Conservation (phyloP, 306 rosid species). For the Sindora glabra region DNA sequence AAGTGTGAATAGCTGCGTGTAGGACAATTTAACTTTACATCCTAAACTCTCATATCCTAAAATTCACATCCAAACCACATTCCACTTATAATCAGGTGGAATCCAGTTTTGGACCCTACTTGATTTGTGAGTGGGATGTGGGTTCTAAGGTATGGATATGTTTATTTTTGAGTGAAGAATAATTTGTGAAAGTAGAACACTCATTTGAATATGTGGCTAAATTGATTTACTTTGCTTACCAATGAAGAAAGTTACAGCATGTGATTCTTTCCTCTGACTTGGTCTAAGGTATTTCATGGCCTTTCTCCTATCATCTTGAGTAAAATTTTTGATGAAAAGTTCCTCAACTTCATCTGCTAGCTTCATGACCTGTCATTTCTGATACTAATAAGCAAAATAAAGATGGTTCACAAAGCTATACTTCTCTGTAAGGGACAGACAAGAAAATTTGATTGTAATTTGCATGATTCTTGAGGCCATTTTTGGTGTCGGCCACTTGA, state of each 20-base stretch:
- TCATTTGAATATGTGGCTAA: slow-evolving; percentile 11
- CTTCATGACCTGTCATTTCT: slow-evolving; percentile 62
- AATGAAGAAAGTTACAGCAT: slow-evolving; percentile 78
- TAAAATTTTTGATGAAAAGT: slow-evolving; percentile 55
- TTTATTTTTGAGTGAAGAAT: no score
- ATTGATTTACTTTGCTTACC: slow-evolving; percentile 40
- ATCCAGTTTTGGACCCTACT: no score
- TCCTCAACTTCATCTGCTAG: slow-evolving; percentile 83
- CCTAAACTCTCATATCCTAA: no score
- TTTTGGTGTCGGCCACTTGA: slow-evolving; percentile 51
- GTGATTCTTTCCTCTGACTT: slow-evolving; percentile 69
- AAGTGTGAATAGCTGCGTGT: no score
- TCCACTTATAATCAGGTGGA: no score
- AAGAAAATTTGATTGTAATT: slow-evolving; percentile 37
- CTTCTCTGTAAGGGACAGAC: slow-evolving; percentile 49
- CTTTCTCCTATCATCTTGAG: slow-evolving; percentile 69
- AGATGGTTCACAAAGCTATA: slow-evolving; percentile 12
- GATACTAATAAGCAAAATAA: slow-evolving; percentile 28
- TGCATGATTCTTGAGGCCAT: slow-evolving; percentile 22
- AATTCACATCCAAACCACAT: no score
- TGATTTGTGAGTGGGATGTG: no score
- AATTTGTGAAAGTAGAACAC: no score
- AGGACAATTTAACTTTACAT: no score
- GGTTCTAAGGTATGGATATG: no score
- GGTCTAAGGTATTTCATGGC: slow-evolving; percentile 98